Conservation (phyloP, 2,329 filamentous ascomycete species). For the Alternaria brassicae region DNA sequence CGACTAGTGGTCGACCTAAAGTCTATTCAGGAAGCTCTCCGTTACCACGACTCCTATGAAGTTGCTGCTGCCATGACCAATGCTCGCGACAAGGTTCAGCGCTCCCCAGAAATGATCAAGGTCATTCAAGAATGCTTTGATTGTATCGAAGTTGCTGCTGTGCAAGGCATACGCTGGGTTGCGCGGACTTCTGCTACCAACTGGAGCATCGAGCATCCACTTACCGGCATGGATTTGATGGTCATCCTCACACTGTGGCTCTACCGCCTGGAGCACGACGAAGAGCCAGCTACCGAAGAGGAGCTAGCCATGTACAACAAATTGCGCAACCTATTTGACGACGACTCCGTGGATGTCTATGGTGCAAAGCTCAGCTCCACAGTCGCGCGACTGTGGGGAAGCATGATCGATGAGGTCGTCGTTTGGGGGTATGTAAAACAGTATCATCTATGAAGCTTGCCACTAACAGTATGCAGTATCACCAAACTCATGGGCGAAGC, state of each 20-base stretch:
- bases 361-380: constrained; percentile 90
- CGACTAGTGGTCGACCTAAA: constrained; percentile 95
- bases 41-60: constrained; percentile 97
- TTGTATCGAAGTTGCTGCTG: constrained; percentile 93
- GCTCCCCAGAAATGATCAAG: constrained; percentile 96
- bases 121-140: constrained; percentile 98
- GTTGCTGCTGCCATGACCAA: constrained; percentile 96
- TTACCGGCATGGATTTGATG: constrained; percentile 96
- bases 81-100: constrained; percentile 90
- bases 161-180: constrained; percentile 96
- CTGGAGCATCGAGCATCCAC: constrained; percentile 97
- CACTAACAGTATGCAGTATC: constrained; percentile 69
- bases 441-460: not conserved
- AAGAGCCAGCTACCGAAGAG: constrained; percentile 84
- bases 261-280: constrained; percentile 98
- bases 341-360: constrained; percentile 83
- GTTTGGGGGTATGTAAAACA: constrained; percentile 89
- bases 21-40: constrained; percentile 91
- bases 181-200: constrained; percentile 97
- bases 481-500: constrained; percentile 97
- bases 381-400: constrained; percentile 93
- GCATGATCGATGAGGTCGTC: constrained; percentile 97
- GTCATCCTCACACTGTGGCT: constrained; percentile 98
- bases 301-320: constrained; percentile 92
- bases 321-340: constrained; percentile 86